Evolutionary conservation across 805 yeast species (phyloP).

Genomic region (Spathaspora girioi): DNA sequence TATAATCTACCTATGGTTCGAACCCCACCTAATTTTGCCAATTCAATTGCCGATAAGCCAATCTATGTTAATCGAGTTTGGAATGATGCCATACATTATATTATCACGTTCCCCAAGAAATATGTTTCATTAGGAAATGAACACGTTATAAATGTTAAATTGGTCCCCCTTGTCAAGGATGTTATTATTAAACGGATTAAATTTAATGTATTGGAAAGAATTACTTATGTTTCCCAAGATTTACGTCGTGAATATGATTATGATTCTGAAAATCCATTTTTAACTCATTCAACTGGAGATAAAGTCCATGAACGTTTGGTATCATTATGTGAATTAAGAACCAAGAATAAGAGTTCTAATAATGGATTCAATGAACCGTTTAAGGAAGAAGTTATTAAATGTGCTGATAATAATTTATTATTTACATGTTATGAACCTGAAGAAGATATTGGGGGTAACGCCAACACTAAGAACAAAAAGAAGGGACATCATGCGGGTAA

Average conservation of each 20-base stretch:
- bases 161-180: slow-evolving; percentile 63
- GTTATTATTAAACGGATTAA: slow-evolving; percentile 60
- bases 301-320: slow-evolving; percentile 49
- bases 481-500: not conserved
- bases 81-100: slow-evolving; percentile 69
- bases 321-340: slow-evolving; percentile 60
- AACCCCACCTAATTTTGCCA: slow-evolving; percentile 55
- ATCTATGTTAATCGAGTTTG: slow-evolving; percentile 72
- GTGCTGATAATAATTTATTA: slow-evolving; percentile 58
- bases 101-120: slow-evolving; percentile 67
- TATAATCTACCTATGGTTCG: slow-evolving; percentile 47
- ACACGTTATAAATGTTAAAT: slow-evolving; percentile 57
- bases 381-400: slow-evolving; percentile 58
- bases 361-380: slow-evolving; percentile 38
- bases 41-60: slow-evolving; percentile 63
- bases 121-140: slow-evolving; percentile 62
- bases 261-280: slow-evolving; percentile 28
- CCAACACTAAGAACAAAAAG: slow-evolving; percentile 1
- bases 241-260: slow-evolving; percentile 41
- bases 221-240: slow-evolving; percentile 59
- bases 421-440: slow-evolving; percentile 49
- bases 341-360: slow-evolving; percentile 36
- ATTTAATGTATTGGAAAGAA: slow-evolving; percentile 62
- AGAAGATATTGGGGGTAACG: slow-evolving; percentile 3
- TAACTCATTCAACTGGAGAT: slow-evolving; percentile 13